phyloP scores from a whole-genome alignment of 2,329 filamentous ascomycete genomes.

The Onygena corvina region DNA sequence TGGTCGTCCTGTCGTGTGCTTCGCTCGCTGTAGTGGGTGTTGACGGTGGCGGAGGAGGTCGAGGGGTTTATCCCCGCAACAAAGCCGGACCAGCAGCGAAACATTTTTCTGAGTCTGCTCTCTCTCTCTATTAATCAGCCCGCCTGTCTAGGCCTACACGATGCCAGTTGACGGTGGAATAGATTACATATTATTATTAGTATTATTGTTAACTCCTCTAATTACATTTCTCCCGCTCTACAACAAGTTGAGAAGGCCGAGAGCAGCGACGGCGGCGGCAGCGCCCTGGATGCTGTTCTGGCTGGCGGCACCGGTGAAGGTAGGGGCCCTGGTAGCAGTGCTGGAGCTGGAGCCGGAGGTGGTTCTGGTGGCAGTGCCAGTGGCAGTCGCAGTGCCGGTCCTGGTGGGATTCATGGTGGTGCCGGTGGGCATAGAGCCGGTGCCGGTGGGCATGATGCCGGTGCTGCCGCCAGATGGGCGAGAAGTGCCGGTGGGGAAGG shows the following conservation, averaged over 20 bases:
- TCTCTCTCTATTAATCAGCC: not conserved
- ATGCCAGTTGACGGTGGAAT: not conserved
- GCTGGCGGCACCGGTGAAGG: constrained; percentile 11
- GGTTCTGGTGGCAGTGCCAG: not conserved
- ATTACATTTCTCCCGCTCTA: constrained; percentile 42
- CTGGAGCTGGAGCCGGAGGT: not conserved
- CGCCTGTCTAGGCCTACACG: not conserved
- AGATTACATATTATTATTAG: constrained; percentile 4
- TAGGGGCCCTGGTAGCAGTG: constrained; percentile 7
- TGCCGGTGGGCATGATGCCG: not conserved
- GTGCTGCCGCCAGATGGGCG: constrained; percentile 1
- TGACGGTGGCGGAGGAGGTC: too few relatives aligned
- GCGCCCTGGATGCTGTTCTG: constrained; percentile 9
- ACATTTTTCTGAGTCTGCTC: not conserved
- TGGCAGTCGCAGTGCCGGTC: not conserved
- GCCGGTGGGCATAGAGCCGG: not conserved
- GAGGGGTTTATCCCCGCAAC: not conserved
- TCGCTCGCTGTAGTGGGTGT: too few relatives aligned
- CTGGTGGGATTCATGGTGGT: too few relatives aligned
- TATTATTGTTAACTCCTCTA: constrained; percentile 50
- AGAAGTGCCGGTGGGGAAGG: not conserved
- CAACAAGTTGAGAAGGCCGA: constrained; percentile 10
- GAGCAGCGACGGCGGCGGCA: constrained; percentile 10
- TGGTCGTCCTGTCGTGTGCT: too few relatives aligned
- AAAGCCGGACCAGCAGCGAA: not conserved